Conservation (phyloP, 228 moss, liverwort and hornwort genomes). For the Sphagnum fallax region DNA sequence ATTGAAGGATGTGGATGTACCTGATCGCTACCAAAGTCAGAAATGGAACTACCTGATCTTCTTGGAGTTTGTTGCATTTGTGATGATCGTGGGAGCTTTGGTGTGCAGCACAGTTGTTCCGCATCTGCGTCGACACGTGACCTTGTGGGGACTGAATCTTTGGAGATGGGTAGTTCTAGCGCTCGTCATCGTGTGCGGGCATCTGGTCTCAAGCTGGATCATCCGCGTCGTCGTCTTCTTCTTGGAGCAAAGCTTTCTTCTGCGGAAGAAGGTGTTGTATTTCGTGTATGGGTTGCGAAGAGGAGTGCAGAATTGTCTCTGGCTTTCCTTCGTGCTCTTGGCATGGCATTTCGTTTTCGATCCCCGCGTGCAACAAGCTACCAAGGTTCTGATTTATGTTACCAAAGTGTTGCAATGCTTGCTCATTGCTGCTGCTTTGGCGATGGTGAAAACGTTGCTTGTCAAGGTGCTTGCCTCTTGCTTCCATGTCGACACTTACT, state of each 20-base stretch:
- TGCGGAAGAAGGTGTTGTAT: conserved; percentile 50
- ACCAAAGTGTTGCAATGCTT: conserved; percentile 73
- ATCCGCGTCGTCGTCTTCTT: conserved; percentile 23
- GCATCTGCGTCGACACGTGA: conserved; percentile 8
- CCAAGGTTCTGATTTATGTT: conserved; percentile 55
- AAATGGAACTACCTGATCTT: conserved; percentile 15
- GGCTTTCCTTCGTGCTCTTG: conserved; percentile 79
- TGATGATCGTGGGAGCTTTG: conserved; percentile 27
- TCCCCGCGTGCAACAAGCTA: conserved; percentile 40
- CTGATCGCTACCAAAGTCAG: conserved; percentile 23
- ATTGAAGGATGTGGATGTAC: conserved; percentile 29
- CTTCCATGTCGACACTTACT: conserved; percentile 84
- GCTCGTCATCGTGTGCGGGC: conserved; percentile 45
- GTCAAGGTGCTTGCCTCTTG: conserved; percentile 87
- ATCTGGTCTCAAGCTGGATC: conserved; percentile 43
- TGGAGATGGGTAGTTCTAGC: conserved; percentile 56
- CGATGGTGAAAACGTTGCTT: conserved; percentile 65
- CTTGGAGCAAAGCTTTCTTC: conserved; percentile 42
- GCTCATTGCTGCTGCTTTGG: conserved; percentile 53
- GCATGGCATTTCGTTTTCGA: conserved; percentile 93
- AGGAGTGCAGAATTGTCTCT: conserved; percentile 62
- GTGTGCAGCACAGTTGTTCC: conserved; percentile 21
- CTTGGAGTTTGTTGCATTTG: conserved; percentile 35
- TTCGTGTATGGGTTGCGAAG: conserved; percentile 55
- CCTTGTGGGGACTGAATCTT: conserved; percentile 28